phyloP scores from a whole-genome alignment of 2,329 filamentous ascomycete species.

The Colletotrichum sidae region DNA sequence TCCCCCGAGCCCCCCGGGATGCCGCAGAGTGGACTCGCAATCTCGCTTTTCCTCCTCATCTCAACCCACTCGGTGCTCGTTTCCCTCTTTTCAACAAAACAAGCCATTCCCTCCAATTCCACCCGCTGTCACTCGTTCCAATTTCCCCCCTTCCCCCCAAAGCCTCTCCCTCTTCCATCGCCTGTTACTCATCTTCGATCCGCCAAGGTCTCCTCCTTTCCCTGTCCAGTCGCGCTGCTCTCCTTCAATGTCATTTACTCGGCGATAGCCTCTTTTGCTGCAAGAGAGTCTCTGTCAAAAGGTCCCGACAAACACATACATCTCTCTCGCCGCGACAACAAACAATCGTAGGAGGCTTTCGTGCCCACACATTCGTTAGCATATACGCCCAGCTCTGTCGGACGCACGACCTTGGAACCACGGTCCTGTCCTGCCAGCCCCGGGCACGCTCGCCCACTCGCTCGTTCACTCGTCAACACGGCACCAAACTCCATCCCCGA shows the following conservation, averaged over 20 bases:
- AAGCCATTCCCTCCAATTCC: conserved; percentile 48
- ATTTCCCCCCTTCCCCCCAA: conserved; percentile 51
- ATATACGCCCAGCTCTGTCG: conserved; percentile 25
- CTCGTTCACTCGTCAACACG: conserved; percentile 25
- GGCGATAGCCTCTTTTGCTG: conserved; percentile 34
- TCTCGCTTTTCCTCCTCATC: conserved; percentile 39
- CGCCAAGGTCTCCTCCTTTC: conserved; percentile 33
- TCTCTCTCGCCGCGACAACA: not conserved
- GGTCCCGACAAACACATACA: not conserved
- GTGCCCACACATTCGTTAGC: conserved; percentile 35
- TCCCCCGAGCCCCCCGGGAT: conserved; percentile 33
- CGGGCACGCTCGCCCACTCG: conserved; percentile 28
- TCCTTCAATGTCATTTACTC: conserved; percentile 33
- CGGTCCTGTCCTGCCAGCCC: conserved; percentile 2
- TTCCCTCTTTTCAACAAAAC: conserved; percentile 55
- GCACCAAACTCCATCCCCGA: conserved; percentile 13
- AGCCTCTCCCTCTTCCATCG: conserved; percentile 37
- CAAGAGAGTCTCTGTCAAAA: conserved; percentile 11
- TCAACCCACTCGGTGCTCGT: conserved; percentile 42
- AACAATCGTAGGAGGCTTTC: conserved; percentile 11
- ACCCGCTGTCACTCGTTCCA: conserved; percentile 49
- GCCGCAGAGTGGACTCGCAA: conserved; percentile 38
- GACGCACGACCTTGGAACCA: conserved; percentile 27
- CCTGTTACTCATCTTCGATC: conserved; percentile 37
- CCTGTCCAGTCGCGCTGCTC: conserved; percentile 28